These are phyloP conservation scores for Brettanomyces sp. DNA, from an alignment of 805 yeast genomes.

Conservation along the genomic window DNA sequence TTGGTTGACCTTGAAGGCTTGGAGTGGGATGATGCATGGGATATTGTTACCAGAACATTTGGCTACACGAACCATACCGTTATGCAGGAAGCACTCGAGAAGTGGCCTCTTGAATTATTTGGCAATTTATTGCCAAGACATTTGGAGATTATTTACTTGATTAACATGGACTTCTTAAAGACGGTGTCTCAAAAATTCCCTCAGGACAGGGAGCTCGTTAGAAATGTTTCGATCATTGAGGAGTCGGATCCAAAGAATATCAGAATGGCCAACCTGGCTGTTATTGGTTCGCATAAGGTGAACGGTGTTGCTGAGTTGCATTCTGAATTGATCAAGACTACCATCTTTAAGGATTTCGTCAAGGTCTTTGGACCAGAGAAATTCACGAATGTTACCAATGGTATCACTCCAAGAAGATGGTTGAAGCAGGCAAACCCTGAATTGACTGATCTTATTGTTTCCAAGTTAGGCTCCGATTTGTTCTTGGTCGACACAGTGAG, in stretches of 20 bases:
- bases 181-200: conserved; percentile 72
- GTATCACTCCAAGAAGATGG: conserved; percentile 96
- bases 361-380: conserved; percentile 70
- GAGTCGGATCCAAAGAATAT: conserved; percentile 75
- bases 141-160: conserved; percentile 79
- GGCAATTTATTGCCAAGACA: conserved; percentile 82
- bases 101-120: conserved; percentile 84
- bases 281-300: conserved; percentile 86
- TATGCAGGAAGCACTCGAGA: conserved; percentile 89
- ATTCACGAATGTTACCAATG: conserved; percentile 88
- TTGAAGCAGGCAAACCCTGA: conserved; percentile 85
- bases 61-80: conserved; percentile 95
- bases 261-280: conserved; percentile 87
- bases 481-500: conserved; percentile 59
- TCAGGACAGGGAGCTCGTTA: conserved; percentile 51
- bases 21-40: conserved; percentile 81
- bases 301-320: conserved; percentile 96
- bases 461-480: conserved; percentile 59
- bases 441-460: conserved; percentile 63
- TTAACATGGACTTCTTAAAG: conserved; percentile 72
- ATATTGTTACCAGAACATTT: conserved; percentile 66
- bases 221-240: conserved; percentile 76
- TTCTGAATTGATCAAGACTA: conserved; percentile 81
- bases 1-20: conserved; percentile 76
- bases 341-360: conserved; percentile 87